phyloP scores from a whole-genome alignment of 1,284 basidiomycete genomes.

The Psilocybe mexicana region DNA sequence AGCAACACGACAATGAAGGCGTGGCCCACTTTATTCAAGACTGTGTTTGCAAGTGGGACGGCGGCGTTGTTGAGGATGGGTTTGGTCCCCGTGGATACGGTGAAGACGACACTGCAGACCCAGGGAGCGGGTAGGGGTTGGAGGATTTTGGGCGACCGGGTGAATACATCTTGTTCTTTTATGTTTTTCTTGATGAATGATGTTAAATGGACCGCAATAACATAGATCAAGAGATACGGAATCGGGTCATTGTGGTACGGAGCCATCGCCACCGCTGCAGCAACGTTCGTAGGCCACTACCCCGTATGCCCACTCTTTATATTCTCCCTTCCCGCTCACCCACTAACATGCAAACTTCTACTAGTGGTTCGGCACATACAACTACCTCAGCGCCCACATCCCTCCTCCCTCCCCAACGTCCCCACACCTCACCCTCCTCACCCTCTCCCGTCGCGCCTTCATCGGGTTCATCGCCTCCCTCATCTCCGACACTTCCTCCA shows the following conservation, averaged over 20 bases:
- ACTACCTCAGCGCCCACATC: constrained; percentile 67
- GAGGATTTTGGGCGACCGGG: constrained; percentile 63
- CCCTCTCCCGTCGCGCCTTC: constrained; percentile 75
- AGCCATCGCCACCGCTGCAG: constrained; percentile 84
- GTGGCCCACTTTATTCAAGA: constrained; percentile 65
- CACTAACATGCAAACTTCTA: neutral
- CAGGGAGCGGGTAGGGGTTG: constrained; percentile 69
- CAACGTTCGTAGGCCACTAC: constrained; percentile 91
- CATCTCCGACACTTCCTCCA: constrained; percentile 80
- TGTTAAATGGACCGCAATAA: neutral
- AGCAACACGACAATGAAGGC: constrained; percentile 67
- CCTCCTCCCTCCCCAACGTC: constrained; percentile 36
- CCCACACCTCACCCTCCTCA: constrained; percentile 53
- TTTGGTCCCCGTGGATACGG: constrained; percentile 84
- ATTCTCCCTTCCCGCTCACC: neutral
- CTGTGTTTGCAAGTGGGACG: constrained; percentile 67
- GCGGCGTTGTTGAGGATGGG: constrained; percentile 83
- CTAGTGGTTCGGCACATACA: constrained; percentile 83
- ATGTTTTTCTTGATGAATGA: neutral
- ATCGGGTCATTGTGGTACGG: constrained; percentile 84
- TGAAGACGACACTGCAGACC: constrained; percentile 92
- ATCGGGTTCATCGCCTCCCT: constrained; percentile 86
- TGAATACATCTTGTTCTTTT: constrained; percentile 31
- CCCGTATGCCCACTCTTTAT: constrained; percentile 45
- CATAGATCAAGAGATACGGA: constrained; percentile 71